A percentile compares a stretch with the other conserved stretches of the same genome.
phyloP scores from a whole-genome alignment of 768 basidiomycete genomes.

The Tricholoma bakamatsutake region DNA sequence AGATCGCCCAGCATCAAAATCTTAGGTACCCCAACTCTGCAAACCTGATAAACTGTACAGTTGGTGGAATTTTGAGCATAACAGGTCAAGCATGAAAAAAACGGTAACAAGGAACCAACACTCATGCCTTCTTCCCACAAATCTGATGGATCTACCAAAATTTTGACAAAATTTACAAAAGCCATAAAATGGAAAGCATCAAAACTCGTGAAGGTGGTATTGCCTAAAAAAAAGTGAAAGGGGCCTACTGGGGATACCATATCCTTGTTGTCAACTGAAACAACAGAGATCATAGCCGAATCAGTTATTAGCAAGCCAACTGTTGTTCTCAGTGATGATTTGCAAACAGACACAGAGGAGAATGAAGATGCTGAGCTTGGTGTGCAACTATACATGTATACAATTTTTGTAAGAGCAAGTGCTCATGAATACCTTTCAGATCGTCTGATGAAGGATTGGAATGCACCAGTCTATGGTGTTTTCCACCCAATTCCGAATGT shows the following conservation, averaged over 20 bases:
- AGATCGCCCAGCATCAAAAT: no score
- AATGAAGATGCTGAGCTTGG: not conserved
- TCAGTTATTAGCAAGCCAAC: not conserved
- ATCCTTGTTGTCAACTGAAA: not conserved
- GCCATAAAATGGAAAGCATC: not conserved
- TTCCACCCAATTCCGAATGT: constrained; percentile 15
- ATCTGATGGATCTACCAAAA: not conserved
- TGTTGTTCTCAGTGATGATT: not conserved
- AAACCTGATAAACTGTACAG: not conserved
- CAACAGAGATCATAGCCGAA: no score
- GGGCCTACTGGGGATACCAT: not conserved
- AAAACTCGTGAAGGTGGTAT: not conserved
- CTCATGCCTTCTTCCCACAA: not conserved
- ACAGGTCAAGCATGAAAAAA: not conserved
- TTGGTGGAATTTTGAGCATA: not conserved
- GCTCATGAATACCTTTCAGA: constrained; percentile 5
- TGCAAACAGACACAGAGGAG: not conserved
- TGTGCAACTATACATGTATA: not conserved
- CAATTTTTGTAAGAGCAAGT: not conserved
- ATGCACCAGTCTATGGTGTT: constrained; percentile 22
- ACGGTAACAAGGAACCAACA: not conserved
- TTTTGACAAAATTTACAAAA: not conserved
- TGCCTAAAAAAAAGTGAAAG: not conserved
- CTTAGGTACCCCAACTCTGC: no score
- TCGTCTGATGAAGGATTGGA: constrained; percentile 20